These are phyloP conservation scores for Biscutella laevigata DNA, from an alignment of 441 rosid genomes.

Conservation along the genomic window DNA sequence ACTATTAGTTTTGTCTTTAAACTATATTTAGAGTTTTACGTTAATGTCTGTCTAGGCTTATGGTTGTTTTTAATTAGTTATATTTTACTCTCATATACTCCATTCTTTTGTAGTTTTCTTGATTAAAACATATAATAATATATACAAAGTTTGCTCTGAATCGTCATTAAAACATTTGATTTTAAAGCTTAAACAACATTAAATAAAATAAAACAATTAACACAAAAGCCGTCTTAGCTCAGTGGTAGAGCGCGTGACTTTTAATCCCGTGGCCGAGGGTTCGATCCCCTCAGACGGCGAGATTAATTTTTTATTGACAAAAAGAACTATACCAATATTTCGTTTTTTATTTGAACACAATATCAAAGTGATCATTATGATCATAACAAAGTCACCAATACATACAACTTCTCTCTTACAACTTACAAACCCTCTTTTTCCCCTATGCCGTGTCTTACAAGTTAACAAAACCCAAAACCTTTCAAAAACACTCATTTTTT, in stretches of 20 bases:
- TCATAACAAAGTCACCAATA: no score
- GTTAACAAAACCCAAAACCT: conserved; percentile 19
- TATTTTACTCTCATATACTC: conserved; percentile 8
- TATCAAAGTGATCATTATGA: no score
- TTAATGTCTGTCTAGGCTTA: conserved; percentile 20
- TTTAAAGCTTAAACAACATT: neutral
- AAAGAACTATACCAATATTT: no score
- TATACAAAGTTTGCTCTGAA: conserved; percentile 16
- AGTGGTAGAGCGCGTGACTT: conserved; percentile 40
- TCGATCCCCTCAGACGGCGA: conserved; percentile 26
- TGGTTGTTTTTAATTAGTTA: conserved; percentile 15
- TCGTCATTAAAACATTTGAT: no score
- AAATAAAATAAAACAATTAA: neutral
- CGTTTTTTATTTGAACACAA: no score
- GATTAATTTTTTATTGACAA: no score
- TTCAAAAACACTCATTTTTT: neutral
- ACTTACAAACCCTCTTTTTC: neutral
- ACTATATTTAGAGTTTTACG: conserved; percentile 15
- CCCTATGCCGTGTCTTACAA: conserved; percentile 11
- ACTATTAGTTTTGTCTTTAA: conserved; percentile 15
- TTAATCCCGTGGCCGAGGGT: conserved; percentile 26
- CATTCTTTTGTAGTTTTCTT: conserved; percentile 26
- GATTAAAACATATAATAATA: conserved; percentile 16
- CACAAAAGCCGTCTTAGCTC: conserved; percentile 34
- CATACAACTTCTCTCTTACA: conserved; percentile 8